Conservation (phyloP, 106 monocot species). For the Dendrobium huoshanense region DNA sequence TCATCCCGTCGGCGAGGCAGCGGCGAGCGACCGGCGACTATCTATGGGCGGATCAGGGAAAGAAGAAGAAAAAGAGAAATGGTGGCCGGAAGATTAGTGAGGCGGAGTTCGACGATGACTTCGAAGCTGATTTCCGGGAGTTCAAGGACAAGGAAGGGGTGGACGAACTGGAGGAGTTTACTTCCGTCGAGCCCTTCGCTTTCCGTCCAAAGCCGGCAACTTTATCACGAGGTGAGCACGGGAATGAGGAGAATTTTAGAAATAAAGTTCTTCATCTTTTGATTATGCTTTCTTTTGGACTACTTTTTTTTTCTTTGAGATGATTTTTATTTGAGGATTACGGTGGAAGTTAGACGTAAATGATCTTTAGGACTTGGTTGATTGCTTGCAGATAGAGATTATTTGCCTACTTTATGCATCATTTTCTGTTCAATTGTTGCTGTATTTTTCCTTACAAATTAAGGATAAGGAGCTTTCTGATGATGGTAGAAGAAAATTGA, state of each 20-base stretch:
- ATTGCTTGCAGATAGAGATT: too few relatives aligned
- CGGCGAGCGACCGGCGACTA: slow-evolving; percentile 10
- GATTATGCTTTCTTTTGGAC: background rate
- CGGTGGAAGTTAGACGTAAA: background rate
- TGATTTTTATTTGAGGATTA: background rate
- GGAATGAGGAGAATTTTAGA: background rate
- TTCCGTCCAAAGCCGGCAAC: slow-evolving; percentile 4
- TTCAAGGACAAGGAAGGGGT: slow-evolving; percentile 16
- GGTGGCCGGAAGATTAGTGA: background rate
- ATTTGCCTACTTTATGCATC: too few relatives aligned
- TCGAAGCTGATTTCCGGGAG: slow-evolving; percentile 29
- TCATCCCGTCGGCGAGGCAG: slow-evolving; percentile 12
- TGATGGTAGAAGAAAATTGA: too few relatives aligned
- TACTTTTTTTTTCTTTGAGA: too few relatives aligned
- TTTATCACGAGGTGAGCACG: background rate
- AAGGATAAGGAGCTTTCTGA: too few relatives aligned
- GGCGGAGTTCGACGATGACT: slow-evolving; percentile 14
- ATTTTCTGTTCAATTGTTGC: too few relatives aligned
- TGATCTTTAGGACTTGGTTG: too few relatives aligned
- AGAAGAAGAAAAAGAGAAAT: slow-evolving; percentile 4
- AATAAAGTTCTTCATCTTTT: background rate
- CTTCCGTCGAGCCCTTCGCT: slow-evolving; percentile 14
- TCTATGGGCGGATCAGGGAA: slow-evolving; percentile 18
- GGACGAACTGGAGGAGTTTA: slow-evolving; percentile 2
- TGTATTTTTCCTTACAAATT: too few relatives aligned